phyloP scores from a whole-genome alignment of 2,329 filamentous ascomycete species.

The Didymosphaeria variabile region DNA sequence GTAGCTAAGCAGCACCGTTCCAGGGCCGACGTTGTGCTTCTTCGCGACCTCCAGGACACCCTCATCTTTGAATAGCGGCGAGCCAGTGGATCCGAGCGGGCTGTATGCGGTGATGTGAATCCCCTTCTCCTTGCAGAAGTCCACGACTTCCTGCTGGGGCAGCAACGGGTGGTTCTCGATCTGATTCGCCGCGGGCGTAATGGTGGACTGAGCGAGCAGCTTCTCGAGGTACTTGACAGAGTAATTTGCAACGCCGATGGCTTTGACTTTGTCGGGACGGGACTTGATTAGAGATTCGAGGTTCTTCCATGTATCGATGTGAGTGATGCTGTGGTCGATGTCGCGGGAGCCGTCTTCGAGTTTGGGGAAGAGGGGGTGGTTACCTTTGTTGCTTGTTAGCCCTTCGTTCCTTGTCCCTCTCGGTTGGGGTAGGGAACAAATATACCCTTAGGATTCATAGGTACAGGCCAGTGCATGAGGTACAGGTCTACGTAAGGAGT shows the following conservation, averaged over 20 bases:
- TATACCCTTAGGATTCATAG: slow-evolving; percentile 78
- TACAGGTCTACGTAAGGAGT: slow-evolving; percentile 84
- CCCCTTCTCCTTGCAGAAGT: slow-evolving; percentile 72
- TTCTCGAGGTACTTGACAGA: slow-evolving; percentile 58
- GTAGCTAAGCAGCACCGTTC: slow-evolving; percentile 74
- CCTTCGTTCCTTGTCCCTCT: not conserved
- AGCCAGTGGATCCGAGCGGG: slow-evolving; percentile 59
- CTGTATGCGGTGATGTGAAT: slow-evolving; percentile 78
- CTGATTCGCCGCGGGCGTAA: slow-evolving; percentile 74
- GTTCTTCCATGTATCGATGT: slow-evolving; percentile 79
- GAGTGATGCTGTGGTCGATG: slow-evolving; percentile 72
- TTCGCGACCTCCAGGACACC: slow-evolving; percentile 58
- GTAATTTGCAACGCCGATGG: slow-evolving; percentile 62
- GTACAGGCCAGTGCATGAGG: slow-evolving; percentile 84
- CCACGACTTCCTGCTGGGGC: slow-evolving; percentile 76
- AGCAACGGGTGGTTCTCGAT: slow-evolving; percentile 78
- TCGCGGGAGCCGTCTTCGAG: slow-evolving; percentile 77
- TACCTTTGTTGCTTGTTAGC: slow-evolving; percentile 54
- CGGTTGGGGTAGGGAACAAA: too few species aligned
- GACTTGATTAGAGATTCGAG: slow-evolving; percentile 70
- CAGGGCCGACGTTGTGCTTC: slow-evolving; percentile 59
- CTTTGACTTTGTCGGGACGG: slow-evolving; percentile 57
- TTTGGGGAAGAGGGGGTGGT: slow-evolving; percentile 79
- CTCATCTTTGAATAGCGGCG: slow-evolving; percentile 58
- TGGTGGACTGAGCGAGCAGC: slow-evolving; percentile 66